Percentiles rank a stretch among this genome's conserved stretches.
Evolutionary conservation across 768 basidiomycete species (phyloP).

Genomic region (Xerocomus brunneocitrinus): DNA sequence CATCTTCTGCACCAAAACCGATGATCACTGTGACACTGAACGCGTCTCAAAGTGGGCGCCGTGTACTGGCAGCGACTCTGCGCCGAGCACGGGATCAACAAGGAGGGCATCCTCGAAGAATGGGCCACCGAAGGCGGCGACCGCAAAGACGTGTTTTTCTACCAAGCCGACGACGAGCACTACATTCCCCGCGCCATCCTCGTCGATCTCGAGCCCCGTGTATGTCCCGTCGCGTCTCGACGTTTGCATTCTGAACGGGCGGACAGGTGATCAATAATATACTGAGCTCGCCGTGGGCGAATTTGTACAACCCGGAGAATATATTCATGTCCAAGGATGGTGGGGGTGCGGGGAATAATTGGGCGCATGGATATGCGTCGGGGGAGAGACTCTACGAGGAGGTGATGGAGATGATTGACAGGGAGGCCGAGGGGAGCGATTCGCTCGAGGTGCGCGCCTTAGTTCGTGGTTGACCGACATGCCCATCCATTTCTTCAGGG

Average conservation of each 20-base stretch:
- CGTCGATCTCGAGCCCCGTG: slow-evolving; percentile 93
- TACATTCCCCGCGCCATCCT: slow-evolving; percentile 97
- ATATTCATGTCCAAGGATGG: slow-evolving; percentile 95
- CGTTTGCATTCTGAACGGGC: too few relatives aligned
- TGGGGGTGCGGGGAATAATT: slow-evolving; percentile 99
- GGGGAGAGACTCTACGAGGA: slow-evolving; percentile 94
- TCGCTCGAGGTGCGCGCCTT: slow-evolving; percentile 74
- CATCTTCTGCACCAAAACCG: neutral
- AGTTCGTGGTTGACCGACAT: neutral
- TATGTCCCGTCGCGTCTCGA: slow-evolving; percentile 35
- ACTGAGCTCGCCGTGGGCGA: slow-evolving; percentile 76
- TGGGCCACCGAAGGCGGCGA: slow-evolving; percentile 96
- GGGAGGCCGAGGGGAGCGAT: slow-evolving; percentile 97
- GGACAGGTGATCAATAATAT: slow-evolving; percentile 94
- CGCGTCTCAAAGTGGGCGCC: slow-evolving; percentile 66
- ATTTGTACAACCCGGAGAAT: slow-evolving; percentile 95
- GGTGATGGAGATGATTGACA: slow-evolving; percentile 98
- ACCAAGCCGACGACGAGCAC: slow-evolving; percentile 99
- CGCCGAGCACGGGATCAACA: slow-evolving; percentile 96
- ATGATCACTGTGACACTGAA: neutral
- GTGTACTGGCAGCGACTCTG: slow-evolving; percentile 99
- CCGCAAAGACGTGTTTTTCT: slow-evolving; percentile 99
- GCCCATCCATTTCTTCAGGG: slow-evolving; percentile 51
- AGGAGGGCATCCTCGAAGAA: slow-evolving; percentile 93
- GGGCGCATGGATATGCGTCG: slow-evolving; percentile 90